phyloP scores from a whole-genome alignment of 352 stramenopile genomes.

The Lagenidium sp. region DNA sequence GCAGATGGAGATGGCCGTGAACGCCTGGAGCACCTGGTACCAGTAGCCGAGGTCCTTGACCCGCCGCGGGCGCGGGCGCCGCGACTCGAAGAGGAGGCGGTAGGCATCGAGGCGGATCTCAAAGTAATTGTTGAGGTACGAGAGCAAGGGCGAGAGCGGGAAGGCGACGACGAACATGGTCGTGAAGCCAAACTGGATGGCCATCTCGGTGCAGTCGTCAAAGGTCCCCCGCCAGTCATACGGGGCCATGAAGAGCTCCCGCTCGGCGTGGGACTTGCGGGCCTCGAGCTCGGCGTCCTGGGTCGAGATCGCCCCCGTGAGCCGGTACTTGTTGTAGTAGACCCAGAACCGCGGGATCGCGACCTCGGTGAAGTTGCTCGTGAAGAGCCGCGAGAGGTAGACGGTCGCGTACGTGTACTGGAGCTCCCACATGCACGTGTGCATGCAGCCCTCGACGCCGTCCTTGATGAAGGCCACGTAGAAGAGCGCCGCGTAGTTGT shows the following conservation, averaged over 20 bases:
- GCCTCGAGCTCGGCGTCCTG: slow-evolving; percentile 14
- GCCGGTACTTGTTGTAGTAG: slow-evolving; percentile 55
- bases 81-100: slow-evolving; percentile 74
- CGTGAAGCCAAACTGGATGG: slow-evolving; percentile 84
- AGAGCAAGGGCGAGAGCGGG: slow-evolving; percentile 88
- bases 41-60: slow-evolving; percentile 90
- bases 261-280: slow-evolving; percentile 41
- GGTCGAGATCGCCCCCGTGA: slow-evolving; percentile 43
- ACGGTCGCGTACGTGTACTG: slow-evolving; percentile 88
- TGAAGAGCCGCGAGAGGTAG: slow-evolving; percentile 84
- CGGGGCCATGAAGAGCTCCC: slow-evolving; percentile 68
- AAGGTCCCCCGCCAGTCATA: slow-evolving; percentile 85
- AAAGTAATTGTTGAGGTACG: slow-evolving; percentile 90
- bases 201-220: slow-evolving; percentile 92
- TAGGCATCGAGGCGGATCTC: slow-evolving; percentile 89
- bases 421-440: slow-evolving; percentile 85
- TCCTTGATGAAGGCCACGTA: slow-evolving; percentile 92
- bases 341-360: slow-evolving; percentile 65
- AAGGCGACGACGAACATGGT: slow-evolving; percentile 91
- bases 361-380: slow-evolving; percentile 72
- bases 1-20: slow-evolving; percentile 87
- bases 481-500: slow-evolving; percentile 93
- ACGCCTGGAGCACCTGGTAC: slow-evolving; percentile 84
- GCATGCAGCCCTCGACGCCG: slow-evolving; percentile 51
- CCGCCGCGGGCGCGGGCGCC: slow-evolving; percentile 67